Percentiles rank a stretch among this genome's conserved stretches.
Conservation (phyloP, 352 stramenopile genomes). For the Elongisporangium undulatum region DNA sequence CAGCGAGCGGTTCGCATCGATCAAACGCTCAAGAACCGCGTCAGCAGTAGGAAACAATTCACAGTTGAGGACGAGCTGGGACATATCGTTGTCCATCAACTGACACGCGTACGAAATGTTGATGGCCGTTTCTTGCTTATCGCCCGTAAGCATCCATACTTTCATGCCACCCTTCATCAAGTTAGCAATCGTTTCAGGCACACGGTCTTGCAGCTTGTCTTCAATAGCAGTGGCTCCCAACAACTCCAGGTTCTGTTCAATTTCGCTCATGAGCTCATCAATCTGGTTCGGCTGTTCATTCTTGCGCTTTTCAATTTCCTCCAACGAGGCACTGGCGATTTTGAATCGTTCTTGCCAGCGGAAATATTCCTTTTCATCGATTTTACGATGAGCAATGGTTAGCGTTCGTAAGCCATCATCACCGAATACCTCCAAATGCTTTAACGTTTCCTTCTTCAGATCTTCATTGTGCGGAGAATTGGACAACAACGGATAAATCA, state of each 20-base stretch:
- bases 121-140: conserved; percentile 94
- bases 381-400: conserved; percentile 55
- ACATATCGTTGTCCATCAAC: conserved; percentile 86
- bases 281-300: conserved; percentile 61
- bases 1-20: conserved; percentile 16
- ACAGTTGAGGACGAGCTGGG: conserved; percentile 66
- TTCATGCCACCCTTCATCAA: conserved; percentile 87
- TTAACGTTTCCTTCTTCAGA: conserved; percentile 49
- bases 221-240: conserved; percentile 91
- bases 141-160: conserved; percentile 92
- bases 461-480: conserved; percentile 54
- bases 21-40: conserved; percentile 27
- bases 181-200: conserved; percentile 83
- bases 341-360: conserved; percentile 67
- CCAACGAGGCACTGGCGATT: conserved; percentile 54
- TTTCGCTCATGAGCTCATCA: conserved; percentile 64
- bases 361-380: conserved; percentile 56
- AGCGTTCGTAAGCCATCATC: conserved; percentile 84
- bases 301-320: conserved; percentile 82
- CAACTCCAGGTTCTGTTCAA: conserved; percentile 79
- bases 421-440: conserved; percentile 74
- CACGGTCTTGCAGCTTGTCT: conserved; percentile 91
- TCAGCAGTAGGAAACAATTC: conserved; percentile 54
- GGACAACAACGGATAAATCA: conserved; percentile 82
- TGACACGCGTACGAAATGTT: conserved; percentile 92